Percentiles rank a stretch among this genome's conserved stretches.
phyloP scores from a whole-genome alignment of 345 rosid genomes.

The Kandelia obovata region DNA sequence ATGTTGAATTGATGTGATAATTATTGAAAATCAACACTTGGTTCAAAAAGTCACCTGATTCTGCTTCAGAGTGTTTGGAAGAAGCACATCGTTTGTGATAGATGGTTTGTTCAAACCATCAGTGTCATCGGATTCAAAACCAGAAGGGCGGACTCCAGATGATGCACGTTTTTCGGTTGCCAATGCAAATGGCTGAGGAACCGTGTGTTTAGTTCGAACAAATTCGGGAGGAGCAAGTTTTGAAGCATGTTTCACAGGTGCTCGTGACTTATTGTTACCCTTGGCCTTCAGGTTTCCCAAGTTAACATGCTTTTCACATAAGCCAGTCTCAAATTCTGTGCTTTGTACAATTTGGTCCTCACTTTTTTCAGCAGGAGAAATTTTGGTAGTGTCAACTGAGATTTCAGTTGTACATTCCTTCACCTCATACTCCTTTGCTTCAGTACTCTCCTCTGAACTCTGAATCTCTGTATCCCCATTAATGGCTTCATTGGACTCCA shows the following conservation, averaged over 20 bases:
- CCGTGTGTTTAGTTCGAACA: conserved; percentile 59
- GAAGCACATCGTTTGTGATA: conserved; percentile 23
- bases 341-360: conserved; percentile 22
- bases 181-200: conserved; percentile 83
- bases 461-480: conserved; percentile 42
- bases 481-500: conserved; percentile 43
- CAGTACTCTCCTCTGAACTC: conserved; percentile 49
- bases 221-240: conserved; percentile 35
- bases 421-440: conserved; percentile 67
- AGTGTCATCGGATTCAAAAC: conserved; percentile 28
- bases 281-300: conserved; percentile 25
- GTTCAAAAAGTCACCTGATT: conserved; percentile 36
- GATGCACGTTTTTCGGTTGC: conserved; percentile 92
- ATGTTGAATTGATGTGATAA: neutral
- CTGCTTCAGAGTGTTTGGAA: conserved; percentile 32
- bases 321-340: conserved; percentile 26
- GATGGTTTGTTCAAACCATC: conserved; percentile 28
- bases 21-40: neutral
- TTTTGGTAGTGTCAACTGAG: conserved; percentile 40
- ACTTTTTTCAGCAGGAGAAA: conserved; percentile 23
- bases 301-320: conserved; percentile 26
- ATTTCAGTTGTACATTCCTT: conserved; percentile 72
- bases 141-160: conserved; percentile 48
- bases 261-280: conserved; percentile 28
- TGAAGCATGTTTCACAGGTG: conserved; percentile 38